These are phyloP conservation scores for Lasiosphaeria ovina DNA, from an alignment of 495 filamentous ascomycete genomes.

Conservation along the genomic window DNA sequence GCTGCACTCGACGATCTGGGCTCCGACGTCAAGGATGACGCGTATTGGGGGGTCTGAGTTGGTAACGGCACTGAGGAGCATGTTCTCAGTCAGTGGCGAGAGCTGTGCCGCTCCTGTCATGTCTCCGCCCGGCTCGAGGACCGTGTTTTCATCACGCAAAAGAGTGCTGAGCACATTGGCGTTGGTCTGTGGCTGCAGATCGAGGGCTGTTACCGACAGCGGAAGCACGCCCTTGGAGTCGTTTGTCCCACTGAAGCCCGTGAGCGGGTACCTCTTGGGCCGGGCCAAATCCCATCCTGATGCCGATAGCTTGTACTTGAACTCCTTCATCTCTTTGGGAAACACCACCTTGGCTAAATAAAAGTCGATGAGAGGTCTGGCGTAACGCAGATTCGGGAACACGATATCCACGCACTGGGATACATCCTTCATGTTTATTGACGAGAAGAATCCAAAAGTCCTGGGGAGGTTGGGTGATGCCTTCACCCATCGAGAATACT, in stretches of 20 bases:
- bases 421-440: conserved; percentile 60
- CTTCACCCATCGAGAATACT: conserved; percentile 54
- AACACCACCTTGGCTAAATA: conserved; percentile 64
- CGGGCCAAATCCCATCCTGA: conserved; percentile 69
- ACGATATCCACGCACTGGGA: conserved; percentile 38
- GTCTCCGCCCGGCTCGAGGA: conserved; percentile 32
- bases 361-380: conserved; percentile 58
- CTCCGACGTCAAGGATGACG: conserved; percentile 73
- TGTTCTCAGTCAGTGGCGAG: conserved; percentile 36
- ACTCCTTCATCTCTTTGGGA: conserved; percentile 61
- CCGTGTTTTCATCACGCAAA: conserved; percentile 54
- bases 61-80: conserved; percentile 47
- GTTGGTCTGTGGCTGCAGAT: conserved; percentile 65
- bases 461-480: conserved; percentile 36
- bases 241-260: conserved; percentile 74
- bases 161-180: conserved; percentile 60
- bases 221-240: conserved; percentile 60
- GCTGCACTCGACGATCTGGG: conserved; percentile 64
- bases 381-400: conserved; percentile 53
- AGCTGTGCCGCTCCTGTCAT: neutral
- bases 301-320: conserved; percentile 61
- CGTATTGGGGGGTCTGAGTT: conserved; percentile 39
- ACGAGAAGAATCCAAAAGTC: conserved; percentile 45
- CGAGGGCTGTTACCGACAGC: conserved; percentile 51
- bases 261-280: conserved; percentile 48